A percentile compares a stretch with the other conserved stretches of the same genome.
phyloP scores from a whole-genome alignment of 352 stramenopile species.

The Phytophthora cactorum region DNA sequence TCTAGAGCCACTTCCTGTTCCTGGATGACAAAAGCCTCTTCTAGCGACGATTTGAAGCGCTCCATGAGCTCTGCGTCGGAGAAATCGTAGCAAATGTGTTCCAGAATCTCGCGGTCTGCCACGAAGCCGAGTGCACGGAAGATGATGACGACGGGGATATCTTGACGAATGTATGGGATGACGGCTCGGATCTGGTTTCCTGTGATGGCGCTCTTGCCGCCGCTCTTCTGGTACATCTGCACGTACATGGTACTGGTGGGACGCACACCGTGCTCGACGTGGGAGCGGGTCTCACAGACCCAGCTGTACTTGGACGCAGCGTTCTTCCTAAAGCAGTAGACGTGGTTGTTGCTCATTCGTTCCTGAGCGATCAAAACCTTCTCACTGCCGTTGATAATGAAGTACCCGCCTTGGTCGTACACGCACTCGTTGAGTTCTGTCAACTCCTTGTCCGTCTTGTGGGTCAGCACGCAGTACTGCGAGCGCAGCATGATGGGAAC shows the following conservation, averaged over 20 bases:
- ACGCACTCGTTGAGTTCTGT: constrained; percentile 98
- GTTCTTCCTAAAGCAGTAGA: constrained; percentile 99
- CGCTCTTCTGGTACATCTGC: constrained; percentile 98
- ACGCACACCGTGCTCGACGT: constrained; percentile 95
- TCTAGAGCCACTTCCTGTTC: constrained; percentile 98
- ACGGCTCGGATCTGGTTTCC: constrained; percentile 98
- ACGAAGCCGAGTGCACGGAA: constrained; percentile 97
- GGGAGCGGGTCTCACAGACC: constrained; percentile 97
- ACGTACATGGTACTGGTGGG: constrained; percentile 98
- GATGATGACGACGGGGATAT: constrained; percentile 99
- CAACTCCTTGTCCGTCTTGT: constrained; percentile 94
- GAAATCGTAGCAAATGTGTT: constrained; percentile 99
- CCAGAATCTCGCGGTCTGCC: constrained; percentile 98
- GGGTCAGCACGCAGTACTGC: constrained; percentile 95
- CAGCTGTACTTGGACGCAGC: constrained; percentile 96
- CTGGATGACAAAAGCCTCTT: constrained; percentile 99
- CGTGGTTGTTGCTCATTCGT: constrained; percentile 99
- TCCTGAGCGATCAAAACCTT: constrained; percentile 99
- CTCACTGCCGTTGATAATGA: constrained; percentile 98
- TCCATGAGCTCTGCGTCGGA: constrained; percentile 99
- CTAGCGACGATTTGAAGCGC: constrained; percentile 97
- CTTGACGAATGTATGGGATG: constrained; percentile 98
- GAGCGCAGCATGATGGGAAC: constrained; percentile 99
- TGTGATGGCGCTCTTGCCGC: constrained; percentile 94
- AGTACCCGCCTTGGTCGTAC: constrained; percentile 99